Conservation (phyloP, 2,329 filamentous ascomycete species). For the Karstenula rhodostoma region DNA sequence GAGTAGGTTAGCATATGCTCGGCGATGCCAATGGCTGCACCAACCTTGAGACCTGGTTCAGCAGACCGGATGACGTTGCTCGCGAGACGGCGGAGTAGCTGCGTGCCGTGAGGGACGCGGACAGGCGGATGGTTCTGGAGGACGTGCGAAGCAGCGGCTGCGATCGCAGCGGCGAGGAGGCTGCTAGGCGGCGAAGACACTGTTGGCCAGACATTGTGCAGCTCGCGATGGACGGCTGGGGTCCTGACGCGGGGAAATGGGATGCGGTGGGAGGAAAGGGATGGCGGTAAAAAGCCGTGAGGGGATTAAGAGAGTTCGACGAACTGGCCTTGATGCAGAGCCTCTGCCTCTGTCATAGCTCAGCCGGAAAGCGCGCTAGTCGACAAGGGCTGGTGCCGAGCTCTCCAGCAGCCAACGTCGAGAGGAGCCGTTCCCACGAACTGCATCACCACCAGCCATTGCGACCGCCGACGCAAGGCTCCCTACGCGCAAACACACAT, state of each 20-base stretch:
- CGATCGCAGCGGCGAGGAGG: constrained; percentile 37
- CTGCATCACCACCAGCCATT: constrained; percentile 37
- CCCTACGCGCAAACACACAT: constrained; percentile 22
- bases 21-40: constrained; percentile 22
- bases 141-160: constrained; percentile 41
- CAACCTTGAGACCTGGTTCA: constrained; percentile 41
- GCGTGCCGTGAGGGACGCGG: constrained; percentile 34
- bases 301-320: constrained; percentile 37
- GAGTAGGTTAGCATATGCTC: constrained; percentile 23
- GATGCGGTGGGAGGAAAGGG: constrained; percentile 10
- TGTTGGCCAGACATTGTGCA: constrained; percentile 47
- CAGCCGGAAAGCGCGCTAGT: constrained; percentile 24
- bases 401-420: constrained; percentile 36
- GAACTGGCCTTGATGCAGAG: constrained; percentile 22
- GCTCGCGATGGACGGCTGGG: constrained; percentile 16
- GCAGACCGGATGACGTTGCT: constrained; percentile 44
- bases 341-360: constrained; percentile 39
- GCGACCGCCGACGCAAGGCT: constrained; percentile 29
- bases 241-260: constrained; percentile 10
- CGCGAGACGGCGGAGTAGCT: constrained; percentile 46
- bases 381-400: constrained; percentile 27
- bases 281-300: constrained; percentile 23
- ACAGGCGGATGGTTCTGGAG: constrained; percentile 33
- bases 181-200: constrained; percentile 48
- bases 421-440: constrained; percentile 26